Conservation (phyloP, 176 grass and related monocot species). For the Oryza glumipatula region DNA sequence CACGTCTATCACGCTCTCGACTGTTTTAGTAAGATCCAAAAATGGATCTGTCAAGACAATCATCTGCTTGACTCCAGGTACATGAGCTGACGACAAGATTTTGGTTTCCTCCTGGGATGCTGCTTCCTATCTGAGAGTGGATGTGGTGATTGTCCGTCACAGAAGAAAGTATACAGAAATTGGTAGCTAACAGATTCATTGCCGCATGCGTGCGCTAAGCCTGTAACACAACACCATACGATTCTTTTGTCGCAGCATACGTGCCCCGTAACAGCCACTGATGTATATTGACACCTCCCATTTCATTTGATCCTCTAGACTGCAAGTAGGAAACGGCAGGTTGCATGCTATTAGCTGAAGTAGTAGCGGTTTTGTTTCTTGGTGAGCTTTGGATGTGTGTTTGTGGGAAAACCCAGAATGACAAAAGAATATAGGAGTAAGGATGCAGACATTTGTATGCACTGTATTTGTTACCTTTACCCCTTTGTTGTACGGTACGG, state of each 20-base stretch:
- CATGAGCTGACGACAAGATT: background rate
- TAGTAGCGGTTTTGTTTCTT: conserved; percentile 28
- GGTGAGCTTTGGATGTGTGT: conserved; percentile 6
- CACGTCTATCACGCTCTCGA: background rate
- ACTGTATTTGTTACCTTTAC: background rate
- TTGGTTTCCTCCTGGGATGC: conserved; percentile 25
- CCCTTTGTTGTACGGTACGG: background rate
- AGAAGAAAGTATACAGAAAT: conserved; percentile 30
- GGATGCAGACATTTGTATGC: background rate
- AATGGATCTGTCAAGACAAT: conserved; percentile 9
- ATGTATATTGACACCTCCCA: conserved; percentile 27
- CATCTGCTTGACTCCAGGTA: background rate
- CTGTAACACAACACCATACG: conserved; percentile 34
- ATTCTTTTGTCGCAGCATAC: conserved; percentile 7
- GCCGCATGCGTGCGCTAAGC: conserved; percentile 24
- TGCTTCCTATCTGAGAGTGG: background rate
- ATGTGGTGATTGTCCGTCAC: conserved; percentile 26
- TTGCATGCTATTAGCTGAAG: background rate
- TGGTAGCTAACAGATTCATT: conserved; percentile 53
- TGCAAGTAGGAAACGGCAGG: background rate
- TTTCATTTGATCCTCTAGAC: conserved; percentile 49
- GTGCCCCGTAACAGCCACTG: conserved; percentile 33
- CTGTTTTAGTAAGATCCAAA: conserved; percentile 33
- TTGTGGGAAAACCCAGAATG: background rate
- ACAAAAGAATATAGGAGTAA: background rate